Conservation (phyloP, 2,329 filamentous ascomycete genomes). For the Hymenoscyphus albidus region DNA sequence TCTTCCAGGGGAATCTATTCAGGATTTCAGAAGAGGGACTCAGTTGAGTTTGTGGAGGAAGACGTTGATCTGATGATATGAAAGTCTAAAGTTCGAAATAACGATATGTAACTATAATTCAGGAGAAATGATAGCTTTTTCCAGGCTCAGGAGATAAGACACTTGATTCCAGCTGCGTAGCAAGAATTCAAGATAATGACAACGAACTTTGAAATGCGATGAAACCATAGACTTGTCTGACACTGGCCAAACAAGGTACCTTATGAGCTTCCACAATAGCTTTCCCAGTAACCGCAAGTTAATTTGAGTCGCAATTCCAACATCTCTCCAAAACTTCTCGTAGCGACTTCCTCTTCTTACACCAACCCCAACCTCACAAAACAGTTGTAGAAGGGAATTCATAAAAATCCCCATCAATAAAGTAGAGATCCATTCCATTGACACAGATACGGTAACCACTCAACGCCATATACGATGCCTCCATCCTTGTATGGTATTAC, state of each 20-base stretch:
- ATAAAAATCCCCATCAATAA: neutral
- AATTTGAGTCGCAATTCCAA: neutral
- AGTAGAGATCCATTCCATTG: constrained; percentile 4
- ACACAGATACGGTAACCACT: neutral
- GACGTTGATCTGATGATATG: too few species aligned
- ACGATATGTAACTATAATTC: too few species aligned
- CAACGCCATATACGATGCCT: neutral
- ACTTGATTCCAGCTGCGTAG: too few species aligned
- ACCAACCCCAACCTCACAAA: neutral
- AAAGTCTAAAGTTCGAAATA: too few species aligned
- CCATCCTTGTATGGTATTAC: neutral
- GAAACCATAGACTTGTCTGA: too few species aligned
- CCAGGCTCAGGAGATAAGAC: too few species aligned
- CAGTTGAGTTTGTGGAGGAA: too few species aligned
- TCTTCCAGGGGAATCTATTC: too few species aligned
- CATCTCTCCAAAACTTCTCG: neutral
- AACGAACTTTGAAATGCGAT: too few species aligned
- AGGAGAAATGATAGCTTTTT: too few species aligned
- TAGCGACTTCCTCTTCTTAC: neutral
- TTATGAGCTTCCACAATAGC: neutral
- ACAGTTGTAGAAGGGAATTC: neutral
- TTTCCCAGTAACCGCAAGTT: neutral
- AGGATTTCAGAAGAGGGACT: too few species aligned
- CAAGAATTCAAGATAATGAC: too few species aligned
- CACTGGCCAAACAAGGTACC: neutral